Conservation (phyloP, 805 yeast genomes). For the Grigorovia transvaalensis region DNA sequence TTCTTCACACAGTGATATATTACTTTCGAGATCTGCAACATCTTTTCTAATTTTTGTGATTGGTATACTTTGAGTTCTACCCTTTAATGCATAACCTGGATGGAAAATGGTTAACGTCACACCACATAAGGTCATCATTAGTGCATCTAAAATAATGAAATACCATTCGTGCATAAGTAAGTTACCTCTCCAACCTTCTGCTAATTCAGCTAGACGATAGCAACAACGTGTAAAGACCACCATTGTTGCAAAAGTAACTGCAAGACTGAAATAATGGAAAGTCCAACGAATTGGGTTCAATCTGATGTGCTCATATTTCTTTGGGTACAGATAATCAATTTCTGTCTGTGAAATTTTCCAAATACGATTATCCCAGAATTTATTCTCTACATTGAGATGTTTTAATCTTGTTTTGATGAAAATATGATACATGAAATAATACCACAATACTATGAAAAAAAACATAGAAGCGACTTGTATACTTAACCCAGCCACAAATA, state of each 20-base stretch:
- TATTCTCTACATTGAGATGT: slow-evolving; percentile 9
- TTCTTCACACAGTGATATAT: background rate
- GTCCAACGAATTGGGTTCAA: slow-evolving; percentile 19
- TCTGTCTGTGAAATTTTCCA: slow-evolving; percentile 12
- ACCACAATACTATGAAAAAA: slow-evolving; percentile 43
- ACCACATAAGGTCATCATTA: slow-evolving; percentile 46
- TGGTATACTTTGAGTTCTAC: slow-evolving; percentile 20
- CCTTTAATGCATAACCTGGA: slow-evolving; percentile 49
- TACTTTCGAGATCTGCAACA: background rate
- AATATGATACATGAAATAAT: slow-evolving; percentile 36
- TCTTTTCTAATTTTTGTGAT: slow-evolving; percentile 12
- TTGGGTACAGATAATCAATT: slow-evolving; percentile 19
- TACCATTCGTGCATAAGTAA: slow-evolving; percentile 52
- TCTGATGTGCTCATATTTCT: slow-evolving; percentile 21
- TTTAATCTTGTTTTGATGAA: slow-evolving; percentile 23
- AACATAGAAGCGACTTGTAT: slow-evolving; percentile 66
- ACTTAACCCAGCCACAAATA: slow-evolving; percentile 71
- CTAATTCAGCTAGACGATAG: slow-evolving; percentile 62
- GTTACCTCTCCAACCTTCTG: slow-evolving; percentile 53
- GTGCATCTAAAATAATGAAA: slow-evolving; percentile 49
- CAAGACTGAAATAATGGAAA: slow-evolving; percentile 37
- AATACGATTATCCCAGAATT: slow-evolving; percentile 9
- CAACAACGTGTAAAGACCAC: slow-evolving; percentile 57
- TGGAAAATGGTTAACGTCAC: slow-evolving; percentile 42
- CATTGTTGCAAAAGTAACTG: slow-evolving; percentile 37